Evolutionary conservation across 1,284 basidiomycete genomes (phyloP).

Genomic region (Vanrija humicola): DNA sequence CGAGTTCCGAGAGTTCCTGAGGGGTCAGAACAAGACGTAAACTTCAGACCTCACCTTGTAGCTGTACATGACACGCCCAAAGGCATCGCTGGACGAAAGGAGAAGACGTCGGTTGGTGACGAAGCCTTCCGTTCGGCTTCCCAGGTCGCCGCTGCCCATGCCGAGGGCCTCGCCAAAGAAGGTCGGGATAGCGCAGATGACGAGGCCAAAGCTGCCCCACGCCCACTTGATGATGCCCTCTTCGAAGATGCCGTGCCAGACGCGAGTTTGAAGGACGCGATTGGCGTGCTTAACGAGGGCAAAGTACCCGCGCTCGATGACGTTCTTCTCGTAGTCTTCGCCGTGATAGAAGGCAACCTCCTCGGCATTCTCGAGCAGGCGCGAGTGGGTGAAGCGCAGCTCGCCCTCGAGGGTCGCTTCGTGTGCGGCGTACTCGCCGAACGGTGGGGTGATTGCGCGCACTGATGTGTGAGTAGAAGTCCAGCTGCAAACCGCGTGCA

Average conservation of each 20-base stretch:
- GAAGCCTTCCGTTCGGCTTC: constrained; percentile 83
- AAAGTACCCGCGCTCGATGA: constrained; percentile 87
- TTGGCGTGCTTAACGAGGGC: constrained; percentile 85
- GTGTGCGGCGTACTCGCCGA: constrained; percentile 79
- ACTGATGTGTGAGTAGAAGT: constrained; percentile 52
- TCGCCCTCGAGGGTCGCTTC: constrained; percentile 78
- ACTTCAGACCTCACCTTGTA: constrained; percentile 59
- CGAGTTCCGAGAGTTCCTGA: constrained; percentile 80
- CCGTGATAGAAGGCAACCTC: constrained; percentile 93
- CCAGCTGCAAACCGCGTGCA: constrained; percentile 37
- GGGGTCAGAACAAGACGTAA: constrained; percentile 7
- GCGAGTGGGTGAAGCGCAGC: constrained; percentile 85
- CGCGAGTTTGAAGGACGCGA: constrained; percentile 70
- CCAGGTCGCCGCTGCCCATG: constrained; percentile 63
- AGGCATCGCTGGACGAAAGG: constrained; percentile 60
- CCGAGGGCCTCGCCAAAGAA: constrained; percentile 83
- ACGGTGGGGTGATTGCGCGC: constrained; percentile 83
- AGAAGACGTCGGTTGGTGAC: constrained; percentile 90
- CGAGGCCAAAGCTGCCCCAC: constrained; percentile 91
- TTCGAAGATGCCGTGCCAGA: constrained; percentile 88
- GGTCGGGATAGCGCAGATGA: constrained; percentile 89
- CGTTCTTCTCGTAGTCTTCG: constrained; percentile 85
- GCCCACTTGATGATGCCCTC: constrained; percentile 97
- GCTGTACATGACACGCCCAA: constrained; percentile 77
- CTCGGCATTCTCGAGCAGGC: constrained; percentile 89